These are phyloP conservation scores for Ephemerocybe angulata DNA, from an alignment of 768 basidiomycete species.

Conservation along the genomic window DNA sequence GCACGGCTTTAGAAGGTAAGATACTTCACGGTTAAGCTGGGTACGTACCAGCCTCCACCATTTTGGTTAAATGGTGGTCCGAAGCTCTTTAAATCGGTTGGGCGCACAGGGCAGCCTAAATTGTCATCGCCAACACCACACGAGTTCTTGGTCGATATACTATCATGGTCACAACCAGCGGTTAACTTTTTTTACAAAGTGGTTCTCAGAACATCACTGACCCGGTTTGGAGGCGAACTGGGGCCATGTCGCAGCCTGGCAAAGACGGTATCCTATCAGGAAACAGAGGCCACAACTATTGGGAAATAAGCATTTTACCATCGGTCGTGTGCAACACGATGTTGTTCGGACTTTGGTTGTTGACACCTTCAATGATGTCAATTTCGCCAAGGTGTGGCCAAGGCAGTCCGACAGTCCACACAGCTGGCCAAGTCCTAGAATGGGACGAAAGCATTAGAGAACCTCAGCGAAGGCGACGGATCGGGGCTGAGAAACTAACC, in stretches of 20 bases:
- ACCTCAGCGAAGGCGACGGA: neutral
- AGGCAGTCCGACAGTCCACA: slow-evolving; percentile 30
- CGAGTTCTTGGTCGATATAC: neutral
- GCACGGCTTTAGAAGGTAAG: too few species aligned
- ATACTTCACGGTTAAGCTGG: too few species aligned
- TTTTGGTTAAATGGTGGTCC: slow-evolving; percentile 55
- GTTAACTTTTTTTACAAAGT: too few species aligned
- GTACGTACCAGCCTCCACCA: slow-evolving; percentile 56
- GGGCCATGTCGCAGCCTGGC: slow-evolving; percentile 45
- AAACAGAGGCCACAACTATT: neutral
- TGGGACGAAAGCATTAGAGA: neutral
- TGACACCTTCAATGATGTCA: slow-evolving; percentile 37
- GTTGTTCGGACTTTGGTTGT: slow-evolving; percentile 29
- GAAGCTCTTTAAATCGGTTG: slow-evolving; percentile 40
- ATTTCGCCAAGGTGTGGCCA: slow-evolving; percentile 22
- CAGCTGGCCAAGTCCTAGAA: slow-evolving; percentile 41
- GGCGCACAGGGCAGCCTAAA: slow-evolving; percentile 8
- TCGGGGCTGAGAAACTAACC: slow-evolving; percentile 17
- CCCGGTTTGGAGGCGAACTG: slow-evolving; percentile 35
- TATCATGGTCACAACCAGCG: too few species aligned
- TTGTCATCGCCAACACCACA: neutral
- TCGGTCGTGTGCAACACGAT: slow-evolving; percentile 29
- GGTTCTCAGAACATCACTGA: slow-evolving; percentile 11
- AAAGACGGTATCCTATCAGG: neutral
- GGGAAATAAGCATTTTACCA: neutral